These are phyloP conservation scores for Sporothrix brasiliensis DNA, from an alignment of 2,329 filamentous ascomycete genomes.

Conservation along the genomic window DNA sequence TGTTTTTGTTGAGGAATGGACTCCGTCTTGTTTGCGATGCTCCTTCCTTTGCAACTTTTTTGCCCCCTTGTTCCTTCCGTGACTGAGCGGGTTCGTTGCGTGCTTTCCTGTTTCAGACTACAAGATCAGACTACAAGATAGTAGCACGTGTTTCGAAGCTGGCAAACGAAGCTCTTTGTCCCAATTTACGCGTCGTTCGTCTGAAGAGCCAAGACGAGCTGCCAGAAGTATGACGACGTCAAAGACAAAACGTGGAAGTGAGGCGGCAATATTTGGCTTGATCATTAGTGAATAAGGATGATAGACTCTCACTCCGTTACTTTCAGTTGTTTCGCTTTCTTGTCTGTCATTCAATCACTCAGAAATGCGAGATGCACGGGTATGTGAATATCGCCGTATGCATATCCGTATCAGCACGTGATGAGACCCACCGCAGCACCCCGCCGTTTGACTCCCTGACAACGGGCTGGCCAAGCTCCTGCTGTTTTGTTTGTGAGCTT, in stretches of 20 bases:
- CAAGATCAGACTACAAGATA: constrained; percentile 1
- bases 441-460: constrained; percentile 31
- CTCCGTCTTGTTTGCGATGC: background rate
- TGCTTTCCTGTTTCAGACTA: constrained; percentile 21
- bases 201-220: background rate
- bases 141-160: constrained; percentile 16
- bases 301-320: background rate
- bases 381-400: constrained; percentile 19
- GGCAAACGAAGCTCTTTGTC: constrained; percentile 6
- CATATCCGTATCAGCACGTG: constrained; percentile 17
- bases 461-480: constrained; percentile 31
- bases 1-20: constrained; percentile 7
- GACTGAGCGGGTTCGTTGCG: constrained; percentile 22
- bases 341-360: background rate
- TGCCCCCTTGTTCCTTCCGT: background rate
- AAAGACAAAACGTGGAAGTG: background rate
- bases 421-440: constrained; percentile 29
- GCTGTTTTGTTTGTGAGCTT: constrained; percentile 32
- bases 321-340: background rate
- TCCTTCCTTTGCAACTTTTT: constrained; percentile 3
- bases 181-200: background rate
- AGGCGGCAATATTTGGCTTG: background rate
- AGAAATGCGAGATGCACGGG: background rate
- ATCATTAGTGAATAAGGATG: background rate
- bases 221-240: background rate